phyloP scores from a whole-genome alignment of 1,139 yeast genomes.

The Yamadazyma pseudoaaseri region DNA sequence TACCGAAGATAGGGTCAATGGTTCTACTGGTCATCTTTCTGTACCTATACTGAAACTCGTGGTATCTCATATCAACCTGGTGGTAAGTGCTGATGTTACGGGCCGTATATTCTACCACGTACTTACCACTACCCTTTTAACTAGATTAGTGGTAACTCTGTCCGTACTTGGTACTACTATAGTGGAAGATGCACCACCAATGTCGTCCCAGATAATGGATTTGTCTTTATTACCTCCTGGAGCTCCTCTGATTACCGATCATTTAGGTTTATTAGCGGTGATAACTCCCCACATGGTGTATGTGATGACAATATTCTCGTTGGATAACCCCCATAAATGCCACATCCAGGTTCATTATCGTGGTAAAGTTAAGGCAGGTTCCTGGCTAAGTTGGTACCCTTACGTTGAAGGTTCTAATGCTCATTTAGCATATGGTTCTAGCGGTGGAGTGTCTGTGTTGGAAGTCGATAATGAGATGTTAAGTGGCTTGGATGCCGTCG shows the following conservation, averaged over 20 bases:
- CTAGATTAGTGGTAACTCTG: slow-evolving; percentile 47
- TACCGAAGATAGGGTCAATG: slow-evolving; percentile 25
- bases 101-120: slow-evolving; percentile 64
- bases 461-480: slow-evolving; percentile 41
- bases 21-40: slow-evolving; percentile 52
- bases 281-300: slow-evolving; percentile 52
- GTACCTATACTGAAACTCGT: slow-evolving; percentile 39
- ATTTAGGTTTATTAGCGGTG: slow-evolving; percentile 59
- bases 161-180: slow-evolving; percentile 54
- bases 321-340: slow-evolving; percentile 28
- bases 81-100: slow-evolving; percentile 57
- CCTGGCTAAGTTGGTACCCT: slow-evolving; percentile 61
- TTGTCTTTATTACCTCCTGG: slow-evolving; percentile 57
- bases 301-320: slow-evolving; percentile 56
- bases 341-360: slow-evolving; percentile 45
- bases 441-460: slow-evolving; percentile 52
- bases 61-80: slow-evolving; percentile 54
- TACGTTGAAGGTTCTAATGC: slow-evolving; percentile 39
- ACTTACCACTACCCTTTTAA: slow-evolving; percentile 54
- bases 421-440: slow-evolving; percentile 66
- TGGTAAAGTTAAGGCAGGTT: slow-evolving; percentile 15
- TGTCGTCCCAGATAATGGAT: slow-evolving; percentile 18
- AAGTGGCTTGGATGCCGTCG: not conserved
- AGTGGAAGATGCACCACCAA: slow-evolving; percentile 14
- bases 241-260: slow-evolving; percentile 43